A percentile compares a stretch with the other conserved stretches of the same genome.
Conservation (phyloP, 495 filamentous ascomycete species). For the Annulohypoxylon nitens region DNA sequence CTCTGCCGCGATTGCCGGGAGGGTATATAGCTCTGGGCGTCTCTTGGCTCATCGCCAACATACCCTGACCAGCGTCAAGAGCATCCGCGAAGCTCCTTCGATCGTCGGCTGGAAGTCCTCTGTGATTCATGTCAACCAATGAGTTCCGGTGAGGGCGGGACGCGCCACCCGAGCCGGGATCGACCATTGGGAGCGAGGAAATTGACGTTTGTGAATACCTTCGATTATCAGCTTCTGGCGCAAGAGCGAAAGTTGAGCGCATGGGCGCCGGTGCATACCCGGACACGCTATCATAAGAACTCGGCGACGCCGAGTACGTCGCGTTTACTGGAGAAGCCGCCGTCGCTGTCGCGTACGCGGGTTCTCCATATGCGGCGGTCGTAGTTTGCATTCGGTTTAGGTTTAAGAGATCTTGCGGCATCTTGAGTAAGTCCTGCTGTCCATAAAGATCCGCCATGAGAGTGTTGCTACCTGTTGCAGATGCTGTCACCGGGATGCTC, state of each 20-base stretch:
- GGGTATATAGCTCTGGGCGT: slow-evolving; percentile 91
- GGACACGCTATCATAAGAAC: slow-evolving; percentile 71
- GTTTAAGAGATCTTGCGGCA: slow-evolving; percentile 79
- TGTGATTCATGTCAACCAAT: slow-evolving; percentile 72
- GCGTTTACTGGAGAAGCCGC: slow-evolving; percentile 72
- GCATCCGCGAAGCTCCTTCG: slow-evolving; percentile 80
- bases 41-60: slow-evolving; percentile 94
- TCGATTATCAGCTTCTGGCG: slow-evolving; percentile 73
- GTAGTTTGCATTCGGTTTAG: slow-evolving; percentile 66
- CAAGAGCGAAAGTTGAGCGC: slow-evolving; percentile 68
- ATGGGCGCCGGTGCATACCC: slow-evolving; percentile 74
- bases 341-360: slow-evolving; percentile 64
- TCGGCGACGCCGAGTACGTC: slow-evolving; percentile 76
- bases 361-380: slow-evolving; percentile 62
- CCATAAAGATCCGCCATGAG: slow-evolving; percentile 74
- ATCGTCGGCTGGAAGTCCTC: slow-evolving; percentile 70
- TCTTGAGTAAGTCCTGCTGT: slow-evolving; percentile 77
- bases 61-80: slow-evolving; percentile 85
- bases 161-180: slow-evolving; percentile 54
- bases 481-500: slow-evolving; percentile 75
- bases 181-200: slow-evolving; percentile 65
- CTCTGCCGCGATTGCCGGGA: slow-evolving; percentile 68
- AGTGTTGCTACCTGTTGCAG: slow-evolving; percentile 79
- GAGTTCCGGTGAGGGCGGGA: slow-evolving; percentile 65
- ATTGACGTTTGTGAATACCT: slow-evolving; percentile 94